phyloP scores from a whole-genome alignment of 208 protist species.

The Leishmania guyanensis region DNA sequence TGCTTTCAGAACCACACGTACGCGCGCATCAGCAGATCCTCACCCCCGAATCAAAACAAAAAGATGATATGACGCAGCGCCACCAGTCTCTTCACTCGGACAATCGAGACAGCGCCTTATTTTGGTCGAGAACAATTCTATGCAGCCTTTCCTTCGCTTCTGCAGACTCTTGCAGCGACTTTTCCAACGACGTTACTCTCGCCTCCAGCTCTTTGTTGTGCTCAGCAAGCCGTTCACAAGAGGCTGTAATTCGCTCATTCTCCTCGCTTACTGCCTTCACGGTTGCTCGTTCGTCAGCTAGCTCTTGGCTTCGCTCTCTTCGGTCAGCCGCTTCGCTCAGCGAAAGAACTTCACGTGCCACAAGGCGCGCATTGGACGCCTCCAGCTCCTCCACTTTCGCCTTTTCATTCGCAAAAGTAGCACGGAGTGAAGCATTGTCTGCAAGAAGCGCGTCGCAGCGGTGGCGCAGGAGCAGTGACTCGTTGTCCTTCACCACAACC shows the following conservation, averaged over 20 bases:
- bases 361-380: constrained; percentile 71
- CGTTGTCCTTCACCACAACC: constrained; percentile 78
- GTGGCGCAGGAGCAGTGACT: constrained; percentile 67
- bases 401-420: constrained; percentile 35
- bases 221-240: constrained; percentile 11
- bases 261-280: constrained; percentile 5
- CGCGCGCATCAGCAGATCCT: too few relatives aligned
- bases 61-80: background rate
- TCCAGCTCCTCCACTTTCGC: constrained; percentile 54
- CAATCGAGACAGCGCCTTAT: constrained; percentile 65
- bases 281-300: constrained; percentile 30
- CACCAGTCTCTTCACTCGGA: constrained; percentile 35
- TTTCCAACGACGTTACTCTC: constrained; percentile 28
- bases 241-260: background rate
- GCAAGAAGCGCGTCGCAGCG: constrained; percentile 56
- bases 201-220: constrained; percentile 28
- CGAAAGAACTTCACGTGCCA: constrained; percentile 63
- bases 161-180: constrained; percentile 44
- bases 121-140: constrained; percentile 79
- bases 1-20: background rate
- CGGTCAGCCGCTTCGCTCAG: background rate
- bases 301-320: background rate
- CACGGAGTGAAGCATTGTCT: constrained; percentile 52
- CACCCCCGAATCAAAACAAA: background rate
- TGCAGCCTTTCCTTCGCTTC: constrained; percentile 81